Evolutionary conservation across 176 grass and related monocot genomes (phyloP).

Genomic region (Aegilops longissima): DNA sequence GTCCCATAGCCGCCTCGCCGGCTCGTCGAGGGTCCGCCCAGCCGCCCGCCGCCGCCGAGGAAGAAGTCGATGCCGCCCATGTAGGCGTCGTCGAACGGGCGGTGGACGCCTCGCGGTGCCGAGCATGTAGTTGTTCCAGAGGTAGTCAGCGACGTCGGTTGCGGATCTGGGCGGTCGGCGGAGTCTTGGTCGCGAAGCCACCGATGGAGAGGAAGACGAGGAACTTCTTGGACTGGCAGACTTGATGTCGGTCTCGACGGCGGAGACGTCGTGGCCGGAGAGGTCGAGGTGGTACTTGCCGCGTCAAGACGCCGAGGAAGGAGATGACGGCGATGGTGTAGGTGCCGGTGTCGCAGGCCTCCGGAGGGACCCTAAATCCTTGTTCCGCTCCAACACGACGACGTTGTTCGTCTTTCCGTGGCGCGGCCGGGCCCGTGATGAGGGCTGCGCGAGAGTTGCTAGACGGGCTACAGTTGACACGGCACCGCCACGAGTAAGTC

Average conservation of each 20-base stretch:
- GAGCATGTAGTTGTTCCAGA: not conserved
- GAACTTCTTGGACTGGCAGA: not conserved
- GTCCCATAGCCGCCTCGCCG: not conserved
- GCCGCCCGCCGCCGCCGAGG: not conserved
- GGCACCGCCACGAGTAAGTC: no score
- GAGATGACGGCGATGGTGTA: slow-evolving; percentile 20
- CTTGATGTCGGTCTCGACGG: not conserved
- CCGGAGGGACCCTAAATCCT: not conserved
- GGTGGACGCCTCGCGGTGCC: not conserved
- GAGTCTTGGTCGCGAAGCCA: not conserved
- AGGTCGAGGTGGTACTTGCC: not conserved
- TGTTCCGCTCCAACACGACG: not conserved
- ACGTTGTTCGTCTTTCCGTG: not conserved
- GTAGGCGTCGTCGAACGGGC: not conserved
- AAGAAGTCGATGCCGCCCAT: slow-evolving; percentile 27
- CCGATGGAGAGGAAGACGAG: slow-evolving; percentile 18
- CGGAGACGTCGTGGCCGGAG: slow-evolving; percentile 6
- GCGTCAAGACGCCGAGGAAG: not conserved
- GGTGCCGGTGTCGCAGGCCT: not conserved
- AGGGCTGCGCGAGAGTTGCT: not conserved
- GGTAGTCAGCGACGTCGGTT: not conserved
- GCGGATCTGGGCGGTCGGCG: not conserved
- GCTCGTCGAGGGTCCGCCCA: not conserved
- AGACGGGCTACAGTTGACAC: no score
- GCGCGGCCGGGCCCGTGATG: not conserved